These are phyloP conservation scores for Colletotrichum nymphaeae DNA, from an alignment of 2,329 filamentous ascomycete genomes.

Conservation along the genomic window DNA sequence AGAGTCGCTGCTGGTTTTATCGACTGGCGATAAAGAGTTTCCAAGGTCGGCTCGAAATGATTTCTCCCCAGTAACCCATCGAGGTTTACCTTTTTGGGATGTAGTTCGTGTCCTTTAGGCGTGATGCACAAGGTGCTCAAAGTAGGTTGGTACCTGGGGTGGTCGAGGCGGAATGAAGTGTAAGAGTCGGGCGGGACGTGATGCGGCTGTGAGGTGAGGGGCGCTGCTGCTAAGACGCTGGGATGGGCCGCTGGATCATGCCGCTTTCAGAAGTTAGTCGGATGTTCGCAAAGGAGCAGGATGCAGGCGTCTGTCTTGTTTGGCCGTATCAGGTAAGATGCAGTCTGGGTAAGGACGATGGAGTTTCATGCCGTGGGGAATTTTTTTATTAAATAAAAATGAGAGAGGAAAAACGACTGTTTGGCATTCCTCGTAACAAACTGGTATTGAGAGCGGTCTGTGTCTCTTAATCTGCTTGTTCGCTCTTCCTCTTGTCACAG, in stretches of 20 bases:
- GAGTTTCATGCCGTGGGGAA: neutral
- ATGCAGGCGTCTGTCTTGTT: slow-evolving; percentile 29
- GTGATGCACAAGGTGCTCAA: neutral
- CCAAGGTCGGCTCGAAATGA: slow-evolving; percentile 4
- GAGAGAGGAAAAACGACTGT: neutral
- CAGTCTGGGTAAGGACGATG: neutral
- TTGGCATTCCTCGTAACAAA: neutral
- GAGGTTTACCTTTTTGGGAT: neutral
- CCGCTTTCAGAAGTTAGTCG: slow-evolving; percentile 27
- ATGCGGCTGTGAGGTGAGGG: neutral
- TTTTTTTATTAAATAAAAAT: neutral
- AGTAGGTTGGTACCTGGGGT: neutral
- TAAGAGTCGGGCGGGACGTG: slow-evolving; percentile 3
- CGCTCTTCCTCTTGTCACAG: slow-evolving; percentile 26
- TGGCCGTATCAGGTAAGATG: slow-evolving; percentile 32
- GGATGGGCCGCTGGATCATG: slow-evolving; percentile 28
- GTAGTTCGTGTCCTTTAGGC: neutral
- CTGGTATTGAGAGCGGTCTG: slow-evolving; percentile 23
- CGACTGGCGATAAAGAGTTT: slow-evolving; percentile 20
- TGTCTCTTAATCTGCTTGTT: slow-evolving; percentile 26
- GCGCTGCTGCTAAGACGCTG: slow-evolving; percentile 23
- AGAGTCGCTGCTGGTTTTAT: slow-evolving; percentile 18
- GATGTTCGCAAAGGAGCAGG: slow-evolving; percentile 23
- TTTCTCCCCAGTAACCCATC: slow-evolving; percentile 18
- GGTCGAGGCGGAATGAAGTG: neutral